A percentile compares a stretch with the other conserved stretches of the same genome.
These are phyloP conservation scores for Trichoderma brevicompactum DNA, from an alignment of 2,329 filamentous ascomycete species.

Conservation along the genomic window DNA sequence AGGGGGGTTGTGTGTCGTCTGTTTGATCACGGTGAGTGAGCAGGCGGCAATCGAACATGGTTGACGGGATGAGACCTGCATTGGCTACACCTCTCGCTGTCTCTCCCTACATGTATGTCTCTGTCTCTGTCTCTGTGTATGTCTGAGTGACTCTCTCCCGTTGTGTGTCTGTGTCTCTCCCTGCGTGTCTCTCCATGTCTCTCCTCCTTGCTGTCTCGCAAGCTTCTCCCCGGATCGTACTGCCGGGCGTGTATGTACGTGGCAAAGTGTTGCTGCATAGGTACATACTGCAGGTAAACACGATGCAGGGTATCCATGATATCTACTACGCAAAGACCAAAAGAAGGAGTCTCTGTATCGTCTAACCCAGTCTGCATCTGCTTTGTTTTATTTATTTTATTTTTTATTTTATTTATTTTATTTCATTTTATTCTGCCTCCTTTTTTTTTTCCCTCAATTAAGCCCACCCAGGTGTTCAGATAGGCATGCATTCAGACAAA, in stretches of 20 bases:
- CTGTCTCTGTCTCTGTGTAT: not conserved
- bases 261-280: conserved; percentile 9
- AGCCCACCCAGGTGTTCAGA: conserved; percentile 24
- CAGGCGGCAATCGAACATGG: conserved; percentile 15
- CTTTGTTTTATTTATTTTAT: not conserved
- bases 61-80: not conserved
- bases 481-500: conserved; percentile 18
- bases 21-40: conserved; percentile 17
- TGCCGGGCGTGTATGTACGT: conserved; percentile 10
- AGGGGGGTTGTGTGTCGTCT: conserved; percentile 6
- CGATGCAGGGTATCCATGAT: conserved; percentile 9
- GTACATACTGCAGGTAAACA: not conserved
- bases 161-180: not conserved
- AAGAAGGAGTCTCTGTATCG: not conserved
- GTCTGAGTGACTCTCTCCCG: not conserved
- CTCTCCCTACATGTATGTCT: conserved; percentile 9
- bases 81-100: not conserved
- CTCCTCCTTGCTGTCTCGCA: not conserved
- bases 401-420: not conserved
- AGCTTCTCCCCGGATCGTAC: conserved; percentile 10
- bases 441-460: not conserved
- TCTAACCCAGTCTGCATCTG: not conserved
- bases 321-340: conserved; percentile 9
- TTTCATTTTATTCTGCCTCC: not conserved
- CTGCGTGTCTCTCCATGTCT: conserved; percentile 16